Conservation (phyloP, 208 protist genomes). For the Vickermania spadyakhi region DNA sequence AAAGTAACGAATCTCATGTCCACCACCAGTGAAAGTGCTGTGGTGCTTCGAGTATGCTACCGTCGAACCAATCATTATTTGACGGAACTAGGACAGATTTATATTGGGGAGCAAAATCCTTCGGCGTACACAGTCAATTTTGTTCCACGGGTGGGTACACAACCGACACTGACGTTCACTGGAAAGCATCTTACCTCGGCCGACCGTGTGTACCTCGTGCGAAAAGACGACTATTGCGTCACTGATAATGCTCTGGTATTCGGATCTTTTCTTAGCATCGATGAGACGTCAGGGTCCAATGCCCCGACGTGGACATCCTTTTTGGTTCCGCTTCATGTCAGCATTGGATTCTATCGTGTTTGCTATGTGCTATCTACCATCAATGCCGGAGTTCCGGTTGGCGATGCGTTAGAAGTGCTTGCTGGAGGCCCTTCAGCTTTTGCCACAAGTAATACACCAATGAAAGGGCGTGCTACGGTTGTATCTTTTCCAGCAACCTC, state of each 20-base stretch:
- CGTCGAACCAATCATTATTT: slow-evolving; percentile 44
- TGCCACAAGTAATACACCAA: slow-evolving; percentile 69
- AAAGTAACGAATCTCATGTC: neutral
- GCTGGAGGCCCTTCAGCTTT: slow-evolving; percentile 43
- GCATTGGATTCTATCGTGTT: slow-evolving; percentile 38
- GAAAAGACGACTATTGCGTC: slow-evolving; percentile 28
- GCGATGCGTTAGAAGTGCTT: slow-evolving; percentile 27
- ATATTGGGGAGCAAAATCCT: slow-evolving; percentile 59
- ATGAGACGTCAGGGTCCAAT: slow-evolving; percentile 13
- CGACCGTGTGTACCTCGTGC: slow-evolving; percentile 60
- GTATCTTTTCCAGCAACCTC: slow-evolving; percentile 24
- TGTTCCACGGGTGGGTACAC: slow-evolving; percentile 66
- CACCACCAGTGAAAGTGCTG: slow-evolving; percentile 11
- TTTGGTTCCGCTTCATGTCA: slow-evolving; percentile 10
- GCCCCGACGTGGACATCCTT: slow-evolving; percentile 39
- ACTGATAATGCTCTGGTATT: slow-evolving; percentile 28
- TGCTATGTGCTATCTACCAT: slow-evolving; percentile 57
- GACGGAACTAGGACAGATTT: slow-evolving; percentile 35
- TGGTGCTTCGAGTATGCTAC: slow-evolving; percentile 70
- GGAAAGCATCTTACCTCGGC: slow-evolving; percentile 35
- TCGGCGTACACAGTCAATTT: slow-evolving; percentile 57
- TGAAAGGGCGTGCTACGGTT: slow-evolving; percentile 62
- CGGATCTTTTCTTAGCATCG: slow-evolving; percentile 26
- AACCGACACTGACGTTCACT: slow-evolving; percentile 56
- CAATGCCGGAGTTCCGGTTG: slow-evolving; percentile 47